phyloP scores from a whole-genome alignment of 805 yeast genomes.

The Wickerhamomyces chambardii region DNA sequence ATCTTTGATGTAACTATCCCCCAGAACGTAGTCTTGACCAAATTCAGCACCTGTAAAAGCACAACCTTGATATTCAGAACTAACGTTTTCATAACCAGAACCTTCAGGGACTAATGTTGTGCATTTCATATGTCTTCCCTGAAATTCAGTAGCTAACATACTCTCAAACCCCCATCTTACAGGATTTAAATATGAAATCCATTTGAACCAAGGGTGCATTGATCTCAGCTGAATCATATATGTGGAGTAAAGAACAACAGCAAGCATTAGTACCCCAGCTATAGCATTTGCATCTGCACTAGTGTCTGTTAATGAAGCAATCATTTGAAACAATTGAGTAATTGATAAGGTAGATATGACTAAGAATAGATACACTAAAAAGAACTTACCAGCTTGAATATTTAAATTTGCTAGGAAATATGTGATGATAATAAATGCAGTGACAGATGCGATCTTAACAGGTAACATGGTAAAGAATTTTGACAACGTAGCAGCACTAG shows the following conservation, averaged over 20 bases:
- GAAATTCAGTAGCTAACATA: conserved; percentile 49
- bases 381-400: conserved; percentile 34
- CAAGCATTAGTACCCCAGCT: conserved; percentile 37
- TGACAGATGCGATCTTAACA: conserved; percentile 38
- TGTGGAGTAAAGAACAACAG: conserved; percentile 41
- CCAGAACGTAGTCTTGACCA: conserved; percentile 36
- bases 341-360: conserved; percentile 27
- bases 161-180: conserved; percentile 41
- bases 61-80: conserved; percentile 36
- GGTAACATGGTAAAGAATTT: conserved; percentile 50
- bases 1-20: conserved; percentile 35
- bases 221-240: conserved; percentile 32
- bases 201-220: conserved; percentile 57
- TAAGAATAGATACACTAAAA: conserved; percentile 26
- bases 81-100: conserved; percentile 36
- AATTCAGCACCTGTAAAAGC: conserved; percentile 40
- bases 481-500: conserved; percentile 56
- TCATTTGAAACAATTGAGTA: conserved; percentile 34
- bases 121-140: conserved; percentile 43
- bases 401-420: conserved; percentile 31
- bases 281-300: conserved; percentile 41
- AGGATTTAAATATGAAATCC: conserved; percentile 44
- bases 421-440: conserved; percentile 34
- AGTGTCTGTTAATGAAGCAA: conserved; percentile 34
- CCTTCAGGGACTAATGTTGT: conserved; percentile 40